Conservation (phyloP, 1,139 yeast genomes). For the Hansenula sp. region DNA sequence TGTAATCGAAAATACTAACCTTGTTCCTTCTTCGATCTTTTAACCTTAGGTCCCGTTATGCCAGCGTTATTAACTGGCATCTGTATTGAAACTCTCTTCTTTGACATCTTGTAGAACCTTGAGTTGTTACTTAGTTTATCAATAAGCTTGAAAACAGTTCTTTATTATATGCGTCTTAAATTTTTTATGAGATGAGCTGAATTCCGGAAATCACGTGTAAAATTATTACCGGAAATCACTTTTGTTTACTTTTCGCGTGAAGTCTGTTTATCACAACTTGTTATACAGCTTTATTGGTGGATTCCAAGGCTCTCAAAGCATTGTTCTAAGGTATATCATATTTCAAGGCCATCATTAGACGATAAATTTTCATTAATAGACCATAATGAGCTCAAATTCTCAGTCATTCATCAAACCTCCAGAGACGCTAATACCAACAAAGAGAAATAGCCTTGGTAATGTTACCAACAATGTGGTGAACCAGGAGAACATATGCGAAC, state of each 20-base stretch:
- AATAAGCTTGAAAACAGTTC: too few relatives aligned
- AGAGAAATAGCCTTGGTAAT: neutral
- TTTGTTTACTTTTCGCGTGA: neutral
- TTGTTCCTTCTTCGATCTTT: constrained; percentile 4
- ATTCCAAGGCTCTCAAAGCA: too few relatives aligned
- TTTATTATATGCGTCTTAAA: neutral
- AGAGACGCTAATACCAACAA: neutral
- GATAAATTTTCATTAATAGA: too few relatives aligned
- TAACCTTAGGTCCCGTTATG: constrained; percentile 3
- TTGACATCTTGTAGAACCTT: constrained; percentile 11
- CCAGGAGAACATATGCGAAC: neutral
- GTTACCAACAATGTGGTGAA: neutral
- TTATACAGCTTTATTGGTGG: neutral
- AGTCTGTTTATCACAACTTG: neutral
- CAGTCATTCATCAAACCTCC: neutral
- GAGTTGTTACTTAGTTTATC: too few relatives aligned
- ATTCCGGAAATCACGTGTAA: neutral
- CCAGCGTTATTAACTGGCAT: constrained; percentile 6
- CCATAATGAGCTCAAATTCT: neutral
- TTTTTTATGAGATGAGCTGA: constrained; percentile 1
- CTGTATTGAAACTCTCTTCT: constrained; percentile 11
- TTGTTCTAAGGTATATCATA: too few relatives aligned
- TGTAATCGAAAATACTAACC: neutral
- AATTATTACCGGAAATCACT: neutral
- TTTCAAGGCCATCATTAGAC: too few relatives aligned